Percentiles rank a stretch among this genome's conserved stretches.
Conservation (phyloP, 2,329 filamentous ascomycete genomes). For the Penicillium rolfsii region DNA sequence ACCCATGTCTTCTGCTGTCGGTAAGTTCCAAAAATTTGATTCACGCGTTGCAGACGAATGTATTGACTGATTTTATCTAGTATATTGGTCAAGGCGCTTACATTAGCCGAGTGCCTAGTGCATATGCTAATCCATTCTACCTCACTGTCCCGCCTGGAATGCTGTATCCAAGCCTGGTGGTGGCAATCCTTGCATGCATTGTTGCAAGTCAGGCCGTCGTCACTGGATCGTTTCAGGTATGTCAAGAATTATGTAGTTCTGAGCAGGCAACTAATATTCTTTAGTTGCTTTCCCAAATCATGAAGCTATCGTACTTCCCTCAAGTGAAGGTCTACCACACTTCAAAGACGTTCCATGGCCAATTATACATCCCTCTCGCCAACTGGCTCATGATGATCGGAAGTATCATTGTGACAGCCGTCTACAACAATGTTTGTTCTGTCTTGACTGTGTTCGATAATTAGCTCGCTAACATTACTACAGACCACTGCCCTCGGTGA, state of each 20-base stretch:
- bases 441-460: too few relatives aligned
- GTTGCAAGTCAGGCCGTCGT: slow-evolving; percentile 81
- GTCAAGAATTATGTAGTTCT: neutral
- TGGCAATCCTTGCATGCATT: slow-evolving; percentile 62
- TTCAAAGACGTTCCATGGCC: slow-evolving; percentile 69
- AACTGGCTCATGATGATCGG: slow-evolving; percentile 80
- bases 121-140: slow-evolving; percentile 75
- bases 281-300: slow-evolving; percentile 67
- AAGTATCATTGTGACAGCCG: slow-evolving; percentile 71
- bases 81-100: slow-evolving; percentile 77
- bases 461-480: neutral
- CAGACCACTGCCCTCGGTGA: slow-evolving; percentile 70
- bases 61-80: slow-evolving; percentile 12
- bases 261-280: neutral
- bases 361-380: slow-evolving; percentile 74
- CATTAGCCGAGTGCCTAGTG: slow-evolving; percentile 62
- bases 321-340: slow-evolving; percentile 75
- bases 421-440: slow-evolving; percentile 65
- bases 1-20: slow-evolving; percentile 63
- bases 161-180: slow-evolving; percentile 68
- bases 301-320: slow-evolving; percentile 74
- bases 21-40: slow-evolving; percentile 1
- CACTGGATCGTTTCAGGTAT: slow-evolving; percentile 70
- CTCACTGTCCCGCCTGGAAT: slow-evolving; percentile 68
- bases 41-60: neutral